Base-by-base conservation (phyloP, 2,329 filamentous ascomycete species). In the Mycogone perniciosa region DNA sequence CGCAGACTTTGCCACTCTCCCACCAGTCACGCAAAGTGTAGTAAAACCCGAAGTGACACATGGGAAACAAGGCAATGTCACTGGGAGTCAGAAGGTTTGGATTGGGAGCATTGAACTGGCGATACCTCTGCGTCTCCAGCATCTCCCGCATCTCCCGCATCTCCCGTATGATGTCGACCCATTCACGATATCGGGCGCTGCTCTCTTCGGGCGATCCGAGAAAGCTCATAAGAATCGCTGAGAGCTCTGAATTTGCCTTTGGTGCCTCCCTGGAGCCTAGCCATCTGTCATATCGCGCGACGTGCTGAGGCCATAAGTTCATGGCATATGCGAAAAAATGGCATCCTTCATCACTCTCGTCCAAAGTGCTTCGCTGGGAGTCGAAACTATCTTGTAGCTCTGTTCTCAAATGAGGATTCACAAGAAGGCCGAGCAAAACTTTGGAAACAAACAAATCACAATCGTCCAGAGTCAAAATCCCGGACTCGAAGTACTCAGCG, bases 11-110 rank as follows among this genome's bases (percentile, higher is more conserved):
- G 31, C 43, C 26, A 4, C 10, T n/a, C 3, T n/a, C 4, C 48
- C 48, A 51, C 48, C 48, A 51, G 26, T 42, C 37, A n/a, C 31
- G 35, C 31, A 51, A 42, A 13, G 31, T 46, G 5, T 51, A 35
- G 10, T 31, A 51, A 10, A 51, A 13, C 4, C 43, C 48, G n/a
- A 33, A 34, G 2, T 1, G 3, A 9, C 48, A 51, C 3, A 46
- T 26, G 3, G 30, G 5, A n/a, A 34, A 38, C 10, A 46, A 33
- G 1, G 38, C 31, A 26, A 43, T 39, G 29, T 34, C 11, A 8
- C 1, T n/a, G 4, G 41, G 33, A 5, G 8, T 9, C 6, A 20
- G 26, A 7, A 6, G 6, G 1, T 38, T 2, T 11, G 7, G 9
- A 38, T n/a, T n/a, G n/a, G n/a, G n/a, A n/a, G n/a, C 5, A 13